Conservation (phyloP, 164 flowering plant genomes). For the Brasenia schreberi region DNA sequence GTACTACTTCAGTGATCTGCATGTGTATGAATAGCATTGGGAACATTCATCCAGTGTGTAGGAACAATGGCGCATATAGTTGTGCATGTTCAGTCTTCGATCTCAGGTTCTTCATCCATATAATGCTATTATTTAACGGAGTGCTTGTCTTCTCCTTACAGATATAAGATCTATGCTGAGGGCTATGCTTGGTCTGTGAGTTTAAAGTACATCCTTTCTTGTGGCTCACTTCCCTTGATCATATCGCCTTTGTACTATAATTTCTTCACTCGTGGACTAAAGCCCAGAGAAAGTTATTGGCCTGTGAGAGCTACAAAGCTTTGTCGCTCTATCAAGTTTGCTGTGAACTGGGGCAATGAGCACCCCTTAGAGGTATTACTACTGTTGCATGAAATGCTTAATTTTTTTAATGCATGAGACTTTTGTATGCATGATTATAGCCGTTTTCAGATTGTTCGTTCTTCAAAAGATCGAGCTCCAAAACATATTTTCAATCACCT, state of each 20-base stretch:
- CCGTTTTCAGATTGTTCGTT: too few relatives aligned
- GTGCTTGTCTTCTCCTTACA: slow-evolving; percentile 12
- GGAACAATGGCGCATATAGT: too few relatives aligned
- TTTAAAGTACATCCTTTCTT: slow-evolving; percentile 70
- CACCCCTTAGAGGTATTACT: slow-evolving; percentile 38
- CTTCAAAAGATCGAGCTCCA: too few relatives aligned
- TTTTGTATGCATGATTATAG: too few relatives aligned
- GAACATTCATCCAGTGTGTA: too few relatives aligned
- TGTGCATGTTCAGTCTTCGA: too few relatives aligned
- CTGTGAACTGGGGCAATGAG: slow-evolving; percentile 68
- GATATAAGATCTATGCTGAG: slow-evolving; percentile 88
- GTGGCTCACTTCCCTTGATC: slow-evolving; percentile 56
- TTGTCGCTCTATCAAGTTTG: slow-evolving; percentile 51
- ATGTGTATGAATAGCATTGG: too few relatives aligned
- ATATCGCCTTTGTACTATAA: slow-evolving; percentile 63
- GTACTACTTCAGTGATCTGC: too few relatives aligned
- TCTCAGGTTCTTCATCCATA: too few relatives aligned
- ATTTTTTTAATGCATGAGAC: too few relatives aligned
- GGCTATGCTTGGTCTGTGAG: slow-evolving; percentile 97
- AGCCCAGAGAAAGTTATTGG: slow-evolving; percentile 47
- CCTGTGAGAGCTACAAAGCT: slow-evolving; percentile 37
- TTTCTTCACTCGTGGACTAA: slow-evolving; percentile 77
- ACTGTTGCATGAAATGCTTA: not conserved
- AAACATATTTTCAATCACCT: too few relatives aligned
- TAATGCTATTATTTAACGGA: too few relatives aligned